A percentile compares a stretch with the other conserved stretches of the same genome.
These are phyloP conservation scores for Botrytis galanthina DNA, from an alignment of 2,329 filamentous ascomycete genomes.

Conservation along the genomic window DNA sequence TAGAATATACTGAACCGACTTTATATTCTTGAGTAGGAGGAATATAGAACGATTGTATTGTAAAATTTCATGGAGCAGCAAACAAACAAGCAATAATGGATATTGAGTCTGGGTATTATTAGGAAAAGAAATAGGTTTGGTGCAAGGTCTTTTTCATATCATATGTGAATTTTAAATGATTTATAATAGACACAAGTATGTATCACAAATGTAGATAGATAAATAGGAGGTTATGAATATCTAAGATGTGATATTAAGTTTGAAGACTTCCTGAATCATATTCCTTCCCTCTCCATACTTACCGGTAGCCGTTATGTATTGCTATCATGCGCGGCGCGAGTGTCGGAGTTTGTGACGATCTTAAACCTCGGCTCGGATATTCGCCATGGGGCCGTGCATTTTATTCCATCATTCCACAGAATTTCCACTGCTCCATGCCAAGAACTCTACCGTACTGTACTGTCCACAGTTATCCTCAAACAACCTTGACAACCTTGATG, in stretches of 20 bases:
- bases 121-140: background rate
- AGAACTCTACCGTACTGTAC: background rate
- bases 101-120: conserved; percentile 2
- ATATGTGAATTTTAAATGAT: background rate
- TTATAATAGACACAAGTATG: background rate
- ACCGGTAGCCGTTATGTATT: background rate
- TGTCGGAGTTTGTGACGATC: conserved; percentile 3
- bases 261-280: conserved; percentile 12
- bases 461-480: background rate
- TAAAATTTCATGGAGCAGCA: conserved; percentile 4
- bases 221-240: background rate
- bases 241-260: background rate
- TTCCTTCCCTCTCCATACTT: background rate
- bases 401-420: background rate
- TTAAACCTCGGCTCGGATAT: conserved; percentile 20
- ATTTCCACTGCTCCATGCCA: conserved; percentile 8
- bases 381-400: background rate
- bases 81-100: conserved; percentile 9
- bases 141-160: background rate
- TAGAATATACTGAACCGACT: background rate
- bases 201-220: background rate
- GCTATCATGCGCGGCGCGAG: conserved; percentile 5
- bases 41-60: background rate
- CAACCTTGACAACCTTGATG: background rate
- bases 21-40: background rate